A percentile compares a stretch with the other conserved stretches of the same genome.
Conservation (phyloP, 768 basidiomycete species). For the Rhizopogon sp. region DNA sequence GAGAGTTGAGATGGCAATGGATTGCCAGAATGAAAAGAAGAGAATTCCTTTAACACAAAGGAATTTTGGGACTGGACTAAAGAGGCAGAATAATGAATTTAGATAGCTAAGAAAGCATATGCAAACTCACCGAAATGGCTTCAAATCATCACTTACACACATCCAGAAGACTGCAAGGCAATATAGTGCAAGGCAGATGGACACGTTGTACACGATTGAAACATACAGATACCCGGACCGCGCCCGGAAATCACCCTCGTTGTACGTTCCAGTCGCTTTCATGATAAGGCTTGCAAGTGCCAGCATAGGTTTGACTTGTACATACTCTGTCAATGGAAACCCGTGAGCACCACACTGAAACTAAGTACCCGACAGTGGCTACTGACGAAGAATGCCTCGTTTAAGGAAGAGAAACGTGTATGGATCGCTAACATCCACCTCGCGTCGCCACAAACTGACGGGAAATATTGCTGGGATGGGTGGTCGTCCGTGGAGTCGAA, state of each 20-base stretch:
- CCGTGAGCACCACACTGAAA: neutral
- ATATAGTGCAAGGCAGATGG: constrained; percentile 77
- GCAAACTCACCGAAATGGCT: constrained; percentile 70
- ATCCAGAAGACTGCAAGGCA: constrained; percentile 98
- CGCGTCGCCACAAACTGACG: constrained; percentile 71
- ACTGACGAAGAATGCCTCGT: constrained; percentile 86
- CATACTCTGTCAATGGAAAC: constrained; percentile 69
- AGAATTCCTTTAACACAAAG: constrained; percentile 98
- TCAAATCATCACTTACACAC: constrained; percentile 82
- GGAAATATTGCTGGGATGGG: constrained; percentile 89
- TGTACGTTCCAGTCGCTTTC: constrained; percentile 82
- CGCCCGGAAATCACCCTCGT: constrained; percentile 82
- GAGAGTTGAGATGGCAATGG: constrained; percentile 79
- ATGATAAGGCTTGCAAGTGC: constrained; percentile 81
- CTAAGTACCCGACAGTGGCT: neutral
- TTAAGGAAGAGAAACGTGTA: constrained; percentile 92
- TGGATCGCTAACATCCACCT: constrained; percentile 93
- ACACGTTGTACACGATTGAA: constrained; percentile 78
- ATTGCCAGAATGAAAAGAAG: constrained; percentile 99
- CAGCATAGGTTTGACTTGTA: constrained; percentile 90
- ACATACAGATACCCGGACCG: constrained; percentile 91
- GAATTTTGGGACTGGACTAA: constrained; percentile 91
- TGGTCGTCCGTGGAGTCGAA: constrained; percentile 84
- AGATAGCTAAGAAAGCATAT: neutral
- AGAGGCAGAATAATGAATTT: constrained; percentile 2